Conservation (phyloP, 352 stramenopile genomes). For the Phytophthora idaei region DNA sequence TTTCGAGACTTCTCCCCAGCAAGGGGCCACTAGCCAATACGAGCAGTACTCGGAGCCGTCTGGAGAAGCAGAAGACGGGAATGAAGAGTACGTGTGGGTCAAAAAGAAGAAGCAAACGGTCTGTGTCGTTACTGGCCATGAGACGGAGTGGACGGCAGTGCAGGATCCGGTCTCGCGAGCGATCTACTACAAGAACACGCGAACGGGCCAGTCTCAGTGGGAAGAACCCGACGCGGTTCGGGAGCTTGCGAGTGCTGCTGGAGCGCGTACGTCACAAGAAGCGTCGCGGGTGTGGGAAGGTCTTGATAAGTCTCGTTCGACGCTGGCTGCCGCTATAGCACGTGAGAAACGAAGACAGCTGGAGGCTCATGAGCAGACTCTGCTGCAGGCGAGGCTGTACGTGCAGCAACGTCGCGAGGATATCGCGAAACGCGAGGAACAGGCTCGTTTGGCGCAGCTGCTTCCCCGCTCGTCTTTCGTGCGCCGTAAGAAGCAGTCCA, state of each 20-base stretch:
- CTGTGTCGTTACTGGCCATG: slow-evolving; percentile 62
- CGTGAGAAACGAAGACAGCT: slow-evolving; percentile 52
- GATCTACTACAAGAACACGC: slow-evolving; percentile 79
- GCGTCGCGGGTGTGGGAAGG: slow-evolving; percentile 63
- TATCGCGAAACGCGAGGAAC: slow-evolving; percentile 60
- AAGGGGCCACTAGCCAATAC: slow-evolving; percentile 10
- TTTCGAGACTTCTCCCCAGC: slow-evolving; percentile 28
- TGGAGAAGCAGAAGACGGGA: slow-evolving; percentile 27
- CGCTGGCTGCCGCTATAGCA: slow-evolving; percentile 47
- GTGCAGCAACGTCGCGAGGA: slow-evolving; percentile 58
- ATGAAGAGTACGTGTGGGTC: slow-evolving; percentile 71
- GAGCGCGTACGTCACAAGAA: slow-evolving; percentile 58
- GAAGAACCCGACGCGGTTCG: slow-evolving; percentile 69
- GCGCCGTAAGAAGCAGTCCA: slow-evolving; percentile 68
- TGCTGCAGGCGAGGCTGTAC: slow-evolving; percentile 44
- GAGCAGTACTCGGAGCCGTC: slow-evolving; percentile 11
- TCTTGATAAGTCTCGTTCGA: slow-evolving; percentile 47
- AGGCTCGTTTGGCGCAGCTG: slow-evolving; percentile 61
- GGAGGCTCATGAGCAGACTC: slow-evolving; percentile 34
- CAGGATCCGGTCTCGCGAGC: slow-evolving; percentile 59
- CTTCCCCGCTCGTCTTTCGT: slow-evolving; percentile 70
- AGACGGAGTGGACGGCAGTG: slow-evolving; percentile 67
- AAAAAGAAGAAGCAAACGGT: slow-evolving; percentile 79
- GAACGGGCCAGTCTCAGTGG: slow-evolving; percentile 71
- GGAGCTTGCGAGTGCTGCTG: slow-evolving; percentile 53